Conservation (phyloP, 2,329 filamentous ascomycete genomes). For the Colletotrichum plurivorum region DNA sequence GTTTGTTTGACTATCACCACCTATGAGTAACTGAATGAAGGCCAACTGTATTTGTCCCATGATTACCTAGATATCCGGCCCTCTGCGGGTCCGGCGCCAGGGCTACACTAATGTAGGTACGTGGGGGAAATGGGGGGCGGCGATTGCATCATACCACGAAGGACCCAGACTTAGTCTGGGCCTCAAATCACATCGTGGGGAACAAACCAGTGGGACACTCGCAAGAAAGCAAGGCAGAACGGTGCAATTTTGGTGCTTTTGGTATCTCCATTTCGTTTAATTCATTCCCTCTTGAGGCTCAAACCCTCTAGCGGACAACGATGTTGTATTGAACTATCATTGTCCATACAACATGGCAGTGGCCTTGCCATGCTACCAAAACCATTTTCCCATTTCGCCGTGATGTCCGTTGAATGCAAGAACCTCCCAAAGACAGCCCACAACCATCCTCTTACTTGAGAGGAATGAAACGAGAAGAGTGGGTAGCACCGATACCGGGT, state of each 20-base stretch:
- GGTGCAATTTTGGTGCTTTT: conserved; percentile 20
- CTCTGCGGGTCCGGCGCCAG: no score
- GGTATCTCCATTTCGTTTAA: conserved; percentile 39
- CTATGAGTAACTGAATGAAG: neutral
- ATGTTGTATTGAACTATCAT: conserved; percentile 43
- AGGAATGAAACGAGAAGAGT: conserved; percentile 99
- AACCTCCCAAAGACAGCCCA: conserved; percentile 62
- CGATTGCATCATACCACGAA: no score
- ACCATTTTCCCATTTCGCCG: conserved; percentile 70
- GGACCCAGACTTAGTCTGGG: no score
- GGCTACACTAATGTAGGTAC: no score
- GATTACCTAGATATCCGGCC: no score
- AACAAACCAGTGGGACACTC: neutral
- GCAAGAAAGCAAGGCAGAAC: neutral
- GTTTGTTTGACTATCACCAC: neutral
- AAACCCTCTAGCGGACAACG: conserved; percentile 44
- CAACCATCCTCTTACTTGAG: conserved; percentile 89
- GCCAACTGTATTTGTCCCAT: no score
- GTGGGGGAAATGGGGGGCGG: no score
- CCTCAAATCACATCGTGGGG: no score
- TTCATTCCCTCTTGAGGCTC: conserved; percentile 40
- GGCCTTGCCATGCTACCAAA: conserved; percentile 61
- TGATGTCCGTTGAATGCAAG: conserved; percentile 70
- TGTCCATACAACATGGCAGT: conserved; percentile 43
- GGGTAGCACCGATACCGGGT: conserved; percentile 99